Percentiles rank a stretch among this genome's conserved stretches.
phyloP scores from a whole-genome alignment of 2,329 filamentous ascomycete species.

The Cryphonectria japonica region DNA sequence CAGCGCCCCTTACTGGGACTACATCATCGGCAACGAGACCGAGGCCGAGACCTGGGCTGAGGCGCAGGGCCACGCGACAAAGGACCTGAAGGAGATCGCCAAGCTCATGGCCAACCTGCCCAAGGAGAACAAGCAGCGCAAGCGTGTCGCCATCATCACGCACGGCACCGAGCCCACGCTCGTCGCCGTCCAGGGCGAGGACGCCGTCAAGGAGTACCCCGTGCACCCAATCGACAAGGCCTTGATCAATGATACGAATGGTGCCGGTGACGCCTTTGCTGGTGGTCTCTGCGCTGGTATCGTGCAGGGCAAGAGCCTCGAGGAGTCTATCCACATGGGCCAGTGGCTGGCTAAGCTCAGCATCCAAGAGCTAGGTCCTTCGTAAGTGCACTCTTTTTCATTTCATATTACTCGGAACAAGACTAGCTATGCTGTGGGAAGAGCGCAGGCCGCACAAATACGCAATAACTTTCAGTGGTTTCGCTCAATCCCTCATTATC shows the following conservation, averaged over 20 bases:
- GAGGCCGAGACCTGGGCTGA: conserved; percentile 89
- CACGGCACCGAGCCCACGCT: conserved; percentile 92
- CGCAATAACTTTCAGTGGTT: neutral
- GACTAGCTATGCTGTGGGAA: conserved; percentile 14
- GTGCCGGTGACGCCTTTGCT: conserved; percentile 95
- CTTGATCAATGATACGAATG: conserved; percentile 94
- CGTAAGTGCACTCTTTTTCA: conserved; percentile 64
- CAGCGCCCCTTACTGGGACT: conserved; percentile 90
- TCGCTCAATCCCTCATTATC: no score
- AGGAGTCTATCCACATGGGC: conserved; percentile 83
- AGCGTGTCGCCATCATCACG: conserved; percentile 88
- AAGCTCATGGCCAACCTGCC: conserved; percentile 83
- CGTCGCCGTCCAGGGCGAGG: conserved; percentile 74
- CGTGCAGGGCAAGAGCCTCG: conserved; percentile 79
- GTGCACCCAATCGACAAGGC: conserved; percentile 78
- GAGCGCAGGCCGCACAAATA: conserved; percentile 30
- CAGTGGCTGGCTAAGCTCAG: conserved; percentile 95
- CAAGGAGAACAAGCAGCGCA: conserved; percentile 86
- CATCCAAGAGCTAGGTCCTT: conserved; percentile 93
- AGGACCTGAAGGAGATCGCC: conserved; percentile 82
- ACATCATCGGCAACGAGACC: conserved; percentile 95
- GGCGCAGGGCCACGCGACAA: conserved; percentile 73
- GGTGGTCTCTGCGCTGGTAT: conserved; percentile 91
- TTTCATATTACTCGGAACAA: conserved; percentile 15
- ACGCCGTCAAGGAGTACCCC: conserved; percentile 73